Evolutionary conservation across 257 asterid genomes (phyloP).

Genomic region (Nicotiana obtusifolia): DNA sequence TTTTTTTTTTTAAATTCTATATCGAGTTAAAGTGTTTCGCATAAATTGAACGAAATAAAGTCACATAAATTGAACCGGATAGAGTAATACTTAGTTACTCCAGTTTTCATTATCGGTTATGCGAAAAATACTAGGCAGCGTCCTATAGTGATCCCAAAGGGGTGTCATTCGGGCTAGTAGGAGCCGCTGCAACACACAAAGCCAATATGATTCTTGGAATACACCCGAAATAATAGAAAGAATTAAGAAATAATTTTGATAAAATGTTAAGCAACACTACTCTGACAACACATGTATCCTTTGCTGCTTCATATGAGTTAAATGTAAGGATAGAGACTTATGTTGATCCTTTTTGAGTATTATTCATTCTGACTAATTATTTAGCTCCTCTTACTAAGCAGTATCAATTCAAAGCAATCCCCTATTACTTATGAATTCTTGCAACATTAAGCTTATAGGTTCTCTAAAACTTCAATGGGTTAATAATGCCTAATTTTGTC

Average conservation of each 20-base stretch:
- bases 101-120: too few relatives aligned
- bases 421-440: background rate
- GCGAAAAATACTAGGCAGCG: background rate
- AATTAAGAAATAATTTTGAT: background rate
- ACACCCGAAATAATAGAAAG: background rate
- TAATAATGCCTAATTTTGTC: background rate
- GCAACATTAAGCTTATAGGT: background rate
- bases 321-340: background rate
- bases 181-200: background rate
- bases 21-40: too few relatives aligned
- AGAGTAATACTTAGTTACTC: too few relatives aligned
- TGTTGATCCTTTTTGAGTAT: background rate
- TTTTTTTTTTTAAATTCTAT: too few relatives aligned
- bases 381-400: too few relatives aligned
- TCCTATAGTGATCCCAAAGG: background rate
- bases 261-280: background rate
- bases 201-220: conserved; percentile 2
- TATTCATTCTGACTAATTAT: too few relatives aligned
- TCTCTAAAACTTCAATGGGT: background rate
- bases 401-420: too few relatives aligned
- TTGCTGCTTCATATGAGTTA: background rate
- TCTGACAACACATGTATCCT: background rate
- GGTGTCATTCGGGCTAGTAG: background rate
- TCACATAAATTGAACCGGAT: too few relatives aligned
- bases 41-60: too few relatives aligned